A percentile compares a stretch with the other conserved stretches of the same genome.
These are phyloP conservation scores for Bruguiera gymnorhiza DNA, from an alignment of 345 rosid species.

Conservation along the genomic window DNA sequence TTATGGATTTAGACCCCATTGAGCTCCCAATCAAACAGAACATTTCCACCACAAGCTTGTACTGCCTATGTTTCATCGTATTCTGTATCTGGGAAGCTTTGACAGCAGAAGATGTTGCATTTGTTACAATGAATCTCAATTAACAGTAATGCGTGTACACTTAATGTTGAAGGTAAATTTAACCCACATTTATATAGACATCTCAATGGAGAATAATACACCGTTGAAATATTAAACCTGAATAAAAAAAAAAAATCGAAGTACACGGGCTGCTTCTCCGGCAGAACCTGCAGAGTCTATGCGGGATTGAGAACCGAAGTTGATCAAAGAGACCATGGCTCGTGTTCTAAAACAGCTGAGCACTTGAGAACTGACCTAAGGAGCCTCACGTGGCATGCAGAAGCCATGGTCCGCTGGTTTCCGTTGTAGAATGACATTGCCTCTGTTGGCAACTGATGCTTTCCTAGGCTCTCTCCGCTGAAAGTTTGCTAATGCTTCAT, in stretches of 20 bases:
- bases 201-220: slow-evolving; percentile 4
- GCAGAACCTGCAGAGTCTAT: slow-evolving; percentile 1
- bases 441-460: not conserved
- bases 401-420: not conserved
- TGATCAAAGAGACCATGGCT: not conserved
- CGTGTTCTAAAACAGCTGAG: slow-evolving; percentile 9
- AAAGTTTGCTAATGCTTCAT: not conserved
- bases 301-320: not conserved
- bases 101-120: no score
- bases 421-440: not conserved
- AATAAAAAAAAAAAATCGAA: not conserved
- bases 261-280: not conserved
- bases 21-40: no score
- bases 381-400: not conserved
- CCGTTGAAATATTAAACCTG: not conserved
- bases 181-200: not conserved
- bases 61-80: no score
- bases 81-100: no score
- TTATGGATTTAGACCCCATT: no score
- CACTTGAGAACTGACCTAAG: not conserved
- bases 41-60: no score
- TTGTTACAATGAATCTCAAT: no score
- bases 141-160: no score
- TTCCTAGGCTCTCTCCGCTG: not conserved
- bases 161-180: no score